These are phyloP conservation scores for Suillus bovinus DNA, from an alignment of 768 basidiomycete genomes.

Conservation along the genomic window DNA sequence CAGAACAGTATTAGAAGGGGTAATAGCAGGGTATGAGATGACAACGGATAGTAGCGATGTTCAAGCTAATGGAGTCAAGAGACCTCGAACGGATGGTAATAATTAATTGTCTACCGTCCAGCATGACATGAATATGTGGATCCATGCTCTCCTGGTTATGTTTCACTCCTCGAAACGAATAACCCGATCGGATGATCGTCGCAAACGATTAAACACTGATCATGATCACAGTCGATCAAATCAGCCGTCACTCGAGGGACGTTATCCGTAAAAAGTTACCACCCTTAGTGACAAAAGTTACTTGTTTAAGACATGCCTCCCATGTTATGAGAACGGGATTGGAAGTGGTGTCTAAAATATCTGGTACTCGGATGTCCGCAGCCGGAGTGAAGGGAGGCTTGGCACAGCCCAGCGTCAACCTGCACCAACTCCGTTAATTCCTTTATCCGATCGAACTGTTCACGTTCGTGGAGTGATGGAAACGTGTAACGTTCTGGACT, in stretches of 20 bases:
- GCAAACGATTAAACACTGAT: conserved; percentile 26
- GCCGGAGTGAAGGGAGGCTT: conserved; percentile 5
- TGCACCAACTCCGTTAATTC: conserved; percentile 4
- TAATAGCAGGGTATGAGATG: conserved; percentile 61
- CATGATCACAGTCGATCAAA: conserved; percentile 36
- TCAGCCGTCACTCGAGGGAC: conserved; percentile 23
- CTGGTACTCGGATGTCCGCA: conserved; percentile 4
- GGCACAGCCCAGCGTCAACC: conserved; percentile 4
- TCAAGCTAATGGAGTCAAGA: conserved; percentile 19
- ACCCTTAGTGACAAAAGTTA: conserved; percentile 9
- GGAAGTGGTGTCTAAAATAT: not conserved
- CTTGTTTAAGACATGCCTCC: conserved; percentile 7
- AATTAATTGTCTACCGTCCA: conserved; percentile 2
- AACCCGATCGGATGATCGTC: conserved; percentile 18
- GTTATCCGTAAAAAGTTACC: conserved; percentile 15
- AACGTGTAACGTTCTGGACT: not conserved
- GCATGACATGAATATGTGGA: not conserved
- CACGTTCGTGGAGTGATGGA: conserved; percentile 5
- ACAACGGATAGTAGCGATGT: conserved; percentile 23
- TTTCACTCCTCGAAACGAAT: not conserved
- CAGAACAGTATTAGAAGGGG: conserved; percentile 64
- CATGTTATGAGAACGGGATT: conserved; percentile 4
- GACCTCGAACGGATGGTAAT: conserved; percentile 26
- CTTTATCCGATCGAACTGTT: not conserved
- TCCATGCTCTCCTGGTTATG: not conserved